These are phyloP conservation scores for Aspergillus tanneri DNA, from an alignment of 2,329 filamentous ascomycete genomes.

Conservation along the genomic window DNA sequence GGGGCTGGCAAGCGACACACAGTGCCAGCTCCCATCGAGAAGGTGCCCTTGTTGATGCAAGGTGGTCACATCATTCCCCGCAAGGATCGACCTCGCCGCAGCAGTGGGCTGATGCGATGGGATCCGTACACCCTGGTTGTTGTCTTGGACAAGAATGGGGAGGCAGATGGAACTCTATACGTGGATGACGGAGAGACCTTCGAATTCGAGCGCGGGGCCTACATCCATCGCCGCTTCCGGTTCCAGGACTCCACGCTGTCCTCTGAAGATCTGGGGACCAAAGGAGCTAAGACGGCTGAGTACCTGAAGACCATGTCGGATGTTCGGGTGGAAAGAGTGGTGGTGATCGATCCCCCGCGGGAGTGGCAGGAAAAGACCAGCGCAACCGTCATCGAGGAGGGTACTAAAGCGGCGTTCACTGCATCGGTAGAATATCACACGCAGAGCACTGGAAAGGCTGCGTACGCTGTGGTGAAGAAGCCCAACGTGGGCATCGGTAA, in stretches of 20 bases:
- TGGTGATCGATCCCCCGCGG: conserved; percentile 75
- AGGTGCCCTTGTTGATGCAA: conserved; percentile 86
- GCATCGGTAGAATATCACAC: conserved; percentile 59
- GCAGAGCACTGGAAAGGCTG: conserved; percentile 54
- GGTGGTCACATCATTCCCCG: conserved; percentile 90
- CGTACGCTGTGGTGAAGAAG: conserved; percentile 63
- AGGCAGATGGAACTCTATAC: conserved; percentile 81
- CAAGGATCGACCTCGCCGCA: conserved; percentile 82
- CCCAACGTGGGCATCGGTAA: conserved; percentile 61
- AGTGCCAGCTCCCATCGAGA: conserved; percentile 75
- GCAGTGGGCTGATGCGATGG: conserved; percentile 83
- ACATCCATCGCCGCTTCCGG: conserved; percentile 78
- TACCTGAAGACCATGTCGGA: conserved; percentile 78
- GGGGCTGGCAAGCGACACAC: conserved; percentile 68
- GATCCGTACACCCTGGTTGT: conserved; percentile 94
- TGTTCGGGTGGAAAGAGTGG: conserved; percentile 78
- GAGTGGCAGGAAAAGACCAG: conserved; percentile 66
- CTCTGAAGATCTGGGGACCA: conserved; percentile 65
- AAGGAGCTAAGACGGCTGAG: conserved; percentile 63
- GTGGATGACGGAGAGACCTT: conserved; percentile 92
- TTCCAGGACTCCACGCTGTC: conserved; percentile 62
- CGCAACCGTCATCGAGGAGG: conserved; percentile 53
- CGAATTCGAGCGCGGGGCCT: conserved; percentile 80
- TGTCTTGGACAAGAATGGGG: conserved; percentile 64
- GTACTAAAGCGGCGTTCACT: conserved; percentile 43